Evolutionary conservation across 148 eudicot species (phyloP), one percentile per base, ranked within the genome.

Genomic region (Persicaria tinctoria): DNA sequence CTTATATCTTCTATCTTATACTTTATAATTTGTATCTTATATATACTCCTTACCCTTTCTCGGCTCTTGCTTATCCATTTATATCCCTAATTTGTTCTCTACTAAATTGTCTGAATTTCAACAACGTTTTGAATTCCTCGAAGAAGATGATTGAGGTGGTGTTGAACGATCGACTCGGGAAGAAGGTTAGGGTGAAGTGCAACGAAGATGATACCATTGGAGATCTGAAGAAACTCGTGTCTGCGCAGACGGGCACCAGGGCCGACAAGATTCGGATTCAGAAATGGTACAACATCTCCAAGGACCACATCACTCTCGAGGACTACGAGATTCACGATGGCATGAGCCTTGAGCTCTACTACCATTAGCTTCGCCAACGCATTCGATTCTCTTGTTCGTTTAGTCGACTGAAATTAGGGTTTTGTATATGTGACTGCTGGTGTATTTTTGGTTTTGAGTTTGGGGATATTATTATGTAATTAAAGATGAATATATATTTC

Each of bases 251-350:
- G 0, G 97, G 97, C 0, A 93, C 97, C 0, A 89, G 93, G 0
- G 79, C 97, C 10, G 93, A 93, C 47, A 93, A 93, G 80, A 93
- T 93, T 10, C 81, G 98, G n/a, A 91, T 93, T 41, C 97, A 93
- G 84, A 93, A 93, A 84, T 93, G 98, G 98, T 93, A 93, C 78
- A 93, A 51, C 77, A 85, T 89, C 59, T 93, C 89, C 88, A 93
- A 93, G 77, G 98, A 93, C 71, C 98, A 93, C 68, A 93, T 93
- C 73, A 93, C 98, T 72, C 91, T 93, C 48, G 56, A 68, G 73
- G 97, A 93, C 79, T 93, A 93, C 76, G 98, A 93, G 85, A 89
- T 93, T 70, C 98, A 91, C 68, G 98, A 93, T 68, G 98, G 98
- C 83, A 93, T 93, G 94, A 97, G 97, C 64, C 98, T 93, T 56